phyloP scores from a whole-genome alignment of 2,329 filamentous ascomycete genomes.

The Penicillium rolfsii region DNA sequence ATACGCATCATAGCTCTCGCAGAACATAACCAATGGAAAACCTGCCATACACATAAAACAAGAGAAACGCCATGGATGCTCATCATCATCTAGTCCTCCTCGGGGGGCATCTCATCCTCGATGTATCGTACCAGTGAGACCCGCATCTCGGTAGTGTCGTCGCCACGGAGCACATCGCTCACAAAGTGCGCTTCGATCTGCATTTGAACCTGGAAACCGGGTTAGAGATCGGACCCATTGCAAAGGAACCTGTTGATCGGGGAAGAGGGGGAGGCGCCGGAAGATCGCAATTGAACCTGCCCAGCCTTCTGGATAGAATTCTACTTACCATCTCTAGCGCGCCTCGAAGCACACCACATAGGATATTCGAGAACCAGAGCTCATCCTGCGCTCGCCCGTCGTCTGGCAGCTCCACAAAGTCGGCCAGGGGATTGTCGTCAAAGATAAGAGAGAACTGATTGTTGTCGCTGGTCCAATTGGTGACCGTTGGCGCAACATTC shows the following conservation, averaged over 20 bases:
- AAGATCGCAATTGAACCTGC: not conserved
- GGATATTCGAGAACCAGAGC: slow-evolving; percentile 97
- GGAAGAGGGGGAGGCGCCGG: slow-evolving; percentile 10
- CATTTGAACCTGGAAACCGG: slow-evolving; percentile 73
- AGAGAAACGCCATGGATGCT: slow-evolving; percentile 29
- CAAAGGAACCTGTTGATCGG: slow-evolving; percentile 14
- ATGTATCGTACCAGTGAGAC: slow-evolving; percentile 91
- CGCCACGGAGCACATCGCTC: slow-evolving; percentile 87
- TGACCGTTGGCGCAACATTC: slow-evolving; percentile 90
- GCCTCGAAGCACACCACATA: slow-evolving; percentile 89
- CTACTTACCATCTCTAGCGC: slow-evolving; percentile 85
- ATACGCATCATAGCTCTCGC: slow-evolving; percentile 8
- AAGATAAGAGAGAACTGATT: slow-evolving; percentile 96
- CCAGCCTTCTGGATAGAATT: not conserved
- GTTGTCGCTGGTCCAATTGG: slow-evolving; percentile 94
- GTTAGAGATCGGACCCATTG: slow-evolving; percentile 26
- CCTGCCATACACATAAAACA: slow-evolving; percentile 4
- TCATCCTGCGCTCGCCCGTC: slow-evolving; percentile 95
- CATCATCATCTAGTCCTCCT: slow-evolving; percentile 70
- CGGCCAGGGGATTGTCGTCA: slow-evolving; percentile 93
- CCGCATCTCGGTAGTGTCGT: slow-evolving; percentile 96
- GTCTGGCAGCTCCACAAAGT: slow-evolving; percentile 96
- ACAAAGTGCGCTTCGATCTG: slow-evolving; percentile 97
- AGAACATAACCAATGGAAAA: slow-evolving; percentile 8
- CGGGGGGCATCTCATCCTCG: slow-evolving; percentile 94